Evolutionary conservation across 495 filamentous ascomycete species (phyloP), one percentile per base, ranked within the genome.

Genomic region (Annulohypoxylon bovei): DNA sequence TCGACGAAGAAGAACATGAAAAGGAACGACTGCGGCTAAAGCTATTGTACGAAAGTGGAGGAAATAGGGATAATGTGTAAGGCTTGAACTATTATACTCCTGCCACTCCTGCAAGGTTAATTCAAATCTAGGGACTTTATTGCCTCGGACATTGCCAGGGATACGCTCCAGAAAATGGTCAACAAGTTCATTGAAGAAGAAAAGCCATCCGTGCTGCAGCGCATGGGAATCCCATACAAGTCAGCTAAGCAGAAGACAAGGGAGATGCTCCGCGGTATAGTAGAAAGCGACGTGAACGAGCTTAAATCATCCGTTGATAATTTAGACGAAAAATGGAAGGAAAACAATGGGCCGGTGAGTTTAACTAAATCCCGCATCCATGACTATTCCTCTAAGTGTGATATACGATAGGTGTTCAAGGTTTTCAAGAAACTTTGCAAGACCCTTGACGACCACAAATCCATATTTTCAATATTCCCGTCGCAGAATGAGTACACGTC

Each of bases 401-500:
- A 23, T 8, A 14, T 20, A 11, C 5, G 2, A 50, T 37, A 61
- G 58, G 39, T 61, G n/a, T 61, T 49, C 14, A 18, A 42, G 6
- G 18, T 18, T 14, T 61, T 61, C 6, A 61, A 61, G 42, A 22
- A 35, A 6, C 8, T 61, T 18, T 61, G 58, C 16, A 49, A 50
- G 58, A 61, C 42, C 2, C 58, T 61, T 27, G 58, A 61, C 18
- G 58, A 61, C 28, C 58, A 61, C 4, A 61, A 50, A 18, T 23
- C 58, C 1, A 9, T 61, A 6, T 61, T 61, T 12, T 49, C 58
- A 20, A 61, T 61, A 49, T 61, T 61, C 11, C 58, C 58, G 14
- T 61, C 58, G 2, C 42, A 61, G 32, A 61, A 61, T 14, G 58
- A 61, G 20, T 61, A 61, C 11, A 61, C 58, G 0, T 61, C 58